Percentiles rank a stretch among this genome's conserved stretches.
phyloP scores from a whole-genome alignment of 2,329 filamentous ascomycete genomes.

The Emmonsiellopsis sp. region DNA sequence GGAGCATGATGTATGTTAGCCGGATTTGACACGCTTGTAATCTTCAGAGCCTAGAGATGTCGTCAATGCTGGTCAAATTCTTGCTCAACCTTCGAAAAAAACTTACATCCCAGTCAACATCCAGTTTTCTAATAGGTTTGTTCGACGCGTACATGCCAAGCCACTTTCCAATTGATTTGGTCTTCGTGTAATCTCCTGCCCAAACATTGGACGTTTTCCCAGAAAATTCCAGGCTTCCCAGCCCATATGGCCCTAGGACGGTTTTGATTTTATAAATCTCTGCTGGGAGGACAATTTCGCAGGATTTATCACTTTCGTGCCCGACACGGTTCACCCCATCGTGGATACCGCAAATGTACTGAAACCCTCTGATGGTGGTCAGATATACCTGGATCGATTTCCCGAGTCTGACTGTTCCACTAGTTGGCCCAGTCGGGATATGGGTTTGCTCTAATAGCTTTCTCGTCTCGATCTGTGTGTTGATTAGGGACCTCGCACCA shows the following conservation, averaged over 20 bases:
- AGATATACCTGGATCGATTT: not conserved
- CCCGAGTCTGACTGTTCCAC: not conserved
- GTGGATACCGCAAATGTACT: not conserved
- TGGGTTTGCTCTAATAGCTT: not conserved
- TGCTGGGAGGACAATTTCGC: not conserved
- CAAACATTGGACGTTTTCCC: not conserved
- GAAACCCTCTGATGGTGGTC: not conserved
- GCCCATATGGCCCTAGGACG: not conserved
- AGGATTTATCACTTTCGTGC: not conserved
- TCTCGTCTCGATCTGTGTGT: not conserved
- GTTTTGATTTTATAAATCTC: not conserved
- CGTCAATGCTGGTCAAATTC: not conserved
- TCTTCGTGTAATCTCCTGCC: not conserved
- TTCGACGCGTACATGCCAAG: not conserved
- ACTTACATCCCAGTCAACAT: not conserved
- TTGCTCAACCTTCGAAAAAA: not conserved
- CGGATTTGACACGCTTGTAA: not conserved
- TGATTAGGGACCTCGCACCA: not conserved
- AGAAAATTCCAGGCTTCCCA: not conserved
- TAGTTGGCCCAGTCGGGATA: not conserved
- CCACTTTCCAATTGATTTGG: not conserved
- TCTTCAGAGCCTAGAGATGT: not conserved
- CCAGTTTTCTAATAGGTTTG: not conserved
- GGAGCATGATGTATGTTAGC: not conserved
- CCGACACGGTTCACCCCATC: not conserved